Evolutionary conservation across 495 filamentous ascomycete species (phyloP).

Genomic region (Lentithecium fluviatile): DNA sequence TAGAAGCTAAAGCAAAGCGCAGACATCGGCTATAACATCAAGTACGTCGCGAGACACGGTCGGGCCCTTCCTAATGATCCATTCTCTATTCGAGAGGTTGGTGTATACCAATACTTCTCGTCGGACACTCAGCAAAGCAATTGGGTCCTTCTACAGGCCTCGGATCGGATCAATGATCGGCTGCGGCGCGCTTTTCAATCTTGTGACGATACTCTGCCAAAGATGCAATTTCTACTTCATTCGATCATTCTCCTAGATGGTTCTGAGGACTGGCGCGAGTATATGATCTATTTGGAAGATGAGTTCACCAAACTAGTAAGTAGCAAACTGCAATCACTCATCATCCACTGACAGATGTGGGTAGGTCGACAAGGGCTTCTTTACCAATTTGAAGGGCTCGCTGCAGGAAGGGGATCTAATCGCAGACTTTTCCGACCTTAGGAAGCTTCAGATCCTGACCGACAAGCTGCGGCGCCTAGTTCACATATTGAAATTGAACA

Average conservation of each 20-base stretch:
- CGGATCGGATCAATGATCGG: neutral
- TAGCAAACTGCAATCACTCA: neutral
- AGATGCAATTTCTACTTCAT: neutral
- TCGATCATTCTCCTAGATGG: neutral
- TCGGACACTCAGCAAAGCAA: neutral
- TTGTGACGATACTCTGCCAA: neutral
- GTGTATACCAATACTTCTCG: neutral
- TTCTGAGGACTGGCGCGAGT: neutral
- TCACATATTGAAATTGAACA: neutral
- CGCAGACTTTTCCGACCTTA: neutral
- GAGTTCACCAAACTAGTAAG: neutral
- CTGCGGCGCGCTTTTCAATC: neutral
- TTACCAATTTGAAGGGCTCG: neutral
- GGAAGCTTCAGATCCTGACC: neutral
- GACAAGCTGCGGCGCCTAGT: neutral
- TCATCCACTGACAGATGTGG: neutral
- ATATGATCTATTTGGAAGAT: neutral
- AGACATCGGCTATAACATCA: neutral
- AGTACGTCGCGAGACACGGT: neutral
- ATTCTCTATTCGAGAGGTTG: neutral
- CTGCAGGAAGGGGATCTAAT: neutral
- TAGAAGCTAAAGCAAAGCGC: neutral
- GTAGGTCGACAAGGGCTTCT: neutral
- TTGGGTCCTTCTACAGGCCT: neutral
- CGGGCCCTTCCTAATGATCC: neutral